Base-by-base conservation (phyloP, 768 basidiomycete species). In the Antrodiella citrinella region DNA sequence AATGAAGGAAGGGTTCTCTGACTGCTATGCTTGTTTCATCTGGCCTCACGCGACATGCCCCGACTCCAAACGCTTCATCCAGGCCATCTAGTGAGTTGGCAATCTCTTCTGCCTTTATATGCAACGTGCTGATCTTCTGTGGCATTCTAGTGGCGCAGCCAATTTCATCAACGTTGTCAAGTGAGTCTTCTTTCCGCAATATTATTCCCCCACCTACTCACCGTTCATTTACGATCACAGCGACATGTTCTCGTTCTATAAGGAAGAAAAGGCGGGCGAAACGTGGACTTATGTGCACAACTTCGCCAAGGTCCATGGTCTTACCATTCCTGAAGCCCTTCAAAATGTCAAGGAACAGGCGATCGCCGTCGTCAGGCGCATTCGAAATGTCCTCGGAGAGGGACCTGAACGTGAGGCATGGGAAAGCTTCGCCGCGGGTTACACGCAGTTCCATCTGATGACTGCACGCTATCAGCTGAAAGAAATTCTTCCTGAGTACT, bases 11-110 rank as follows among this genome's bases (percentile, higher is more conserved):
- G 69, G 70, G 1, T 54, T 62, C 10, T 52, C 62, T 0, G 70
- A 70, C 47, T 61, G 64, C 0, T 74, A 65, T 38, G 53, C 57
- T 1, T 56, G 69, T 47, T 65, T 67, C 52, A 57, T 62, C 3
- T 75, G 72, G 56, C 53, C 54, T 49, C 67, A 68, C 13, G 26
- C 44, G 2, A 61, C 62, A 4, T 42, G 69, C 9, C 65, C 68
- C 2, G 51, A 55, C 11, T 11, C 72, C 25, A 51, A 51, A 11
- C 47, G 57, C 4, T 72, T 69, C 40, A 62, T 65, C 12, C 71
- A 73, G 50, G 63, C 62, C n/a, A 55, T 72, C 42, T 72, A 67
- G 54, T 56, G 25, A 42, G 54, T 52, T n/a, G 4, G 30, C 44
- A 44, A 5, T 48, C 13, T 45, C 42, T 18, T 3, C n/a, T n/a